Conservation (phyloP, 2,329 filamentous ascomycete species). For the Diplodia corticola region DNA sequence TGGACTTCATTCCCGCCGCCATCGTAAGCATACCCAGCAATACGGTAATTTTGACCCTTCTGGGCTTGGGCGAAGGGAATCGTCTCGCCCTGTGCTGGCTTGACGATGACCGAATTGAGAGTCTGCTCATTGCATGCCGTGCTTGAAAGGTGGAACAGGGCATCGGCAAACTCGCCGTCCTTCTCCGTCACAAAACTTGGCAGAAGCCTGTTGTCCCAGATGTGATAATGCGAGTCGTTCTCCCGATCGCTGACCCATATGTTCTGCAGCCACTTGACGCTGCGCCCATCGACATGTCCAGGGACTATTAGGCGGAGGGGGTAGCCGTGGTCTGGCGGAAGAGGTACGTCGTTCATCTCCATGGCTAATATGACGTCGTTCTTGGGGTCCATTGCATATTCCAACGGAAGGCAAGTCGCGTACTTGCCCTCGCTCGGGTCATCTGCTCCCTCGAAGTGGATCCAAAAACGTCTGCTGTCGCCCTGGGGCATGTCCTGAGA, state of each 20-base stretch:
- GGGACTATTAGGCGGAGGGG: slow-evolving; percentile 55
- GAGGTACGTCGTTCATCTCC: slow-evolving; percentile 53
- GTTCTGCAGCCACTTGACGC: slow-evolving; percentile 58
- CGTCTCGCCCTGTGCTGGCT: slow-evolving; percentile 49
- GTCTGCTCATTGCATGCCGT: slow-evolving; percentile 53
- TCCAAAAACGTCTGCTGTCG: slow-evolving; percentile 39
- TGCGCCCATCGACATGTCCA: slow-evolving; percentile 55
- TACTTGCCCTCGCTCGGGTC: slow-evolving; percentile 49
- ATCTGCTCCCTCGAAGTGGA: slow-evolving; percentile 55
- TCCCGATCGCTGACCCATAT: slow-evolving; percentile 37
- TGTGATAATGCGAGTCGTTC: slow-evolving; percentile 48
- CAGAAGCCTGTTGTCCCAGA: slow-evolving; percentile 53
- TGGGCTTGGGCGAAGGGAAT: slow-evolving; percentile 42
- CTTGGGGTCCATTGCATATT: slow-evolving; percentile 45
- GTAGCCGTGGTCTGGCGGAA: slow-evolving; percentile 52
- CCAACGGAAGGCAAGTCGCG: slow-evolving; percentile 55
- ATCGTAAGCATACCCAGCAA: slow-evolving; percentile 52
- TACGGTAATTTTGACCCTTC: slow-evolving; percentile 45
- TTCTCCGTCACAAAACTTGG: slow-evolving; percentile 52
- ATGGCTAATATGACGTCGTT: slow-evolving; percentile 52
- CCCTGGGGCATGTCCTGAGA: slow-evolving; percentile 31
- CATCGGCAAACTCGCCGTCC: slow-evolving; percentile 50
- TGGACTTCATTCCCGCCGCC: slow-evolving; percentile 54
- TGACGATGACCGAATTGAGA: slow-evolving; percentile 51
- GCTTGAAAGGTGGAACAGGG: slow-evolving; percentile 51